A percentile compares a stretch with the other conserved stretches of the same genome.
Conservation (phyloP, 805 yeast species). For the Wickerhamiella siamensis region DNA sequence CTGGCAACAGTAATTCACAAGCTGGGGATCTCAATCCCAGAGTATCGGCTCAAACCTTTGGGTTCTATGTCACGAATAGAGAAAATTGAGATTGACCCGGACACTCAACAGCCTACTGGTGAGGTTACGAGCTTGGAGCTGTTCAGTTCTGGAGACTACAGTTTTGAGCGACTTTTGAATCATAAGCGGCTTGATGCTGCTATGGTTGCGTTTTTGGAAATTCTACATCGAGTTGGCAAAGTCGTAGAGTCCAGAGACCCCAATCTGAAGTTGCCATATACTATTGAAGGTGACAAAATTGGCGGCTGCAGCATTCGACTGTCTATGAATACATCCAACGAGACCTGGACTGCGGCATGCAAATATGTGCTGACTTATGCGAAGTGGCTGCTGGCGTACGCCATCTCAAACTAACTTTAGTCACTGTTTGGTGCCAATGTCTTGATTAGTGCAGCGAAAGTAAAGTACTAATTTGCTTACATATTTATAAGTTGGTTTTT, state of each 20-base stretch:
- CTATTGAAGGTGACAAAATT: slow-evolving; percentile 53
- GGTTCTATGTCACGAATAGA: slow-evolving; percentile 75
- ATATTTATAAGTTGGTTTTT: slow-evolving; percentile 1
- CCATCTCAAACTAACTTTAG: slow-evolving; percentile 5
- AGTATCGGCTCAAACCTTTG: slow-evolving; percentile 60
- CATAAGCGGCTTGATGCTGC: slow-evolving; percentile 69
- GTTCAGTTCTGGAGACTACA: slow-evolving; percentile 56
- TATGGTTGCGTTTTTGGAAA: slow-evolving; percentile 60
- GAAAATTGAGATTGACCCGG: slow-evolving; percentile 31
- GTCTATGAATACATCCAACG: slow-evolving; percentile 45
- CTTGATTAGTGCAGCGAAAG: too few species aligned
- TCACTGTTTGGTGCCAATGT: too few species aligned
- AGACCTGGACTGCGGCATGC: slow-evolving; percentile 85
- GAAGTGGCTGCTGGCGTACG: slow-evolving; percentile 74
- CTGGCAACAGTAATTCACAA: slow-evolving; percentile 48
- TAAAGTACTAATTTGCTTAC: background rate
- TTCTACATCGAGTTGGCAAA: slow-evolving; percentile 39
- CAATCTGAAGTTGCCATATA: slow-evolving; percentile 54
- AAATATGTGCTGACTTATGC: slow-evolving; percentile 62
- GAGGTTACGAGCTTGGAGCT: slow-evolving; percentile 36
- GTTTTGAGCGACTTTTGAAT: slow-evolving; percentile 54
- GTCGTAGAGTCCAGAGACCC: slow-evolving; percentile 33
- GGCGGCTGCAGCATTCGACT: slow-evolving; percentile 67
- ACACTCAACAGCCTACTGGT: slow-evolving; percentile 24
- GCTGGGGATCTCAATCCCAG: slow-evolving; percentile 39